Conservation (phyloP, 768 basidiomycete species). For the Cystofilobasidium macerans region DNA sequence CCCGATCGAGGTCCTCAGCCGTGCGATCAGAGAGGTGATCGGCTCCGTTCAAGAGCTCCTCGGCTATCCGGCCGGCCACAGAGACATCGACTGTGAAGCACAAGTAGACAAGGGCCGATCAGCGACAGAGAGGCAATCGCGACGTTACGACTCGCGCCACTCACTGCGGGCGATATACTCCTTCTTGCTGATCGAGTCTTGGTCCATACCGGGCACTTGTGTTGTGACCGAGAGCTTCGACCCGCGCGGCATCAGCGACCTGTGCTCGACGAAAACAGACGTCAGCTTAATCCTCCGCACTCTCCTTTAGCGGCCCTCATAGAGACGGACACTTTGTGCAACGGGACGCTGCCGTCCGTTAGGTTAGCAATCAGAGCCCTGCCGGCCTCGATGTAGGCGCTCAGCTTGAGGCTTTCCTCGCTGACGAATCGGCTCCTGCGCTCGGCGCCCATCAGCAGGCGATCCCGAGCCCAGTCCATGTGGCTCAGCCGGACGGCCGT, state of each 20-base stretch:
- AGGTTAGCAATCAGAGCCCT: slow-evolving; percentile 79
- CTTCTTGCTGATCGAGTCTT: slow-evolving; percentile 56
- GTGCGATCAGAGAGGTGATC: slow-evolving; percentile 50
- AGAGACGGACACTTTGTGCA: slow-evolving; percentile 66
- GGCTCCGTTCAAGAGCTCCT: slow-evolving; percentile 79
- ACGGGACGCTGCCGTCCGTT: slow-evolving; percentile 87
- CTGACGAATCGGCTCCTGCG: slow-evolving; percentile 80
- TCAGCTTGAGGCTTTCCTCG: slow-evolving; percentile 71
- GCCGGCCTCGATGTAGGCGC: slow-evolving; percentile 80
- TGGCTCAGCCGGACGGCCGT: slow-evolving; percentile 62
- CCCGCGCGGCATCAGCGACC: slow-evolving; percentile 87
- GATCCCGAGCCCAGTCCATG: slow-evolving; percentile 95
- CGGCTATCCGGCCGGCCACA: slow-evolving; percentile 90
- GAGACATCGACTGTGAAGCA: slow-evolving; percentile 60
- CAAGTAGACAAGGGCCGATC: not conserved
- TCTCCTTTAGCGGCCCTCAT: not conserved
- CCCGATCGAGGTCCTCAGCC: slow-evolving; percentile 13
- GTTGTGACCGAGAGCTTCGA: slow-evolving; percentile 74
- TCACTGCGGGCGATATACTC: slow-evolving; percentile 54
- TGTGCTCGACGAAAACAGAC: slow-evolving; percentile 7
- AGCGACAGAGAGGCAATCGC: not conserved
- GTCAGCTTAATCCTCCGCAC: too few species aligned
- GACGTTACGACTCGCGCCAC: not conserved
- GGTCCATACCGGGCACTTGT: slow-evolving; percentile 65
- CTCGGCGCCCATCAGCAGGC: slow-evolving; percentile 85